Evolutionary conservation across 2,329 filamentous ascomycete species (phyloP).

Genomic region (Cladosporium sp.): DNA sequence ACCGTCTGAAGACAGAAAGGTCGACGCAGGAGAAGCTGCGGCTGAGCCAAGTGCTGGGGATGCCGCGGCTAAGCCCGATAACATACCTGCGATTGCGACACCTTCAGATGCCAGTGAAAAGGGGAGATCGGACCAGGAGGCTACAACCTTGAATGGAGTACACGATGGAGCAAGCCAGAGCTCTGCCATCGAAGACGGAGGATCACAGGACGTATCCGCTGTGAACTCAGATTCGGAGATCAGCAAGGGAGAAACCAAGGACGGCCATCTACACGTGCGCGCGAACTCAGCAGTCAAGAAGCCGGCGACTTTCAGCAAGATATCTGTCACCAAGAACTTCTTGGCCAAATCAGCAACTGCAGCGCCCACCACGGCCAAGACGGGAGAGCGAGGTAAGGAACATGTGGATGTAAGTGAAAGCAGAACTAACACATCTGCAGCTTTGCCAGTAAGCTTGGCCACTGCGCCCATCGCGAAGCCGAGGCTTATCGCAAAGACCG

Average conservation of each 20-base stretch:
- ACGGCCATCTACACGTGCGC: slow-evolving; percentile 58
- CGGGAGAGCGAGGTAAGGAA: slow-evolving; percentile 25
- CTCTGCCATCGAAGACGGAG: slow-evolving; percentile 56
- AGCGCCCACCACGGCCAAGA: slow-evolving; percentile 40
- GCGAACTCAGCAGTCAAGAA: slow-evolving; percentile 67
- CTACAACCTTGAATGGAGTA: slow-evolving; percentile 13
- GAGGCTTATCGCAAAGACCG: slow-evolving; percentile 74
- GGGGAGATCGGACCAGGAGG: slow-evolving; percentile 8
- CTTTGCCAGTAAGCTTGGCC: slow-evolving; percentile 45
- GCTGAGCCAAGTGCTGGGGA: slow-evolving; percentile 38
- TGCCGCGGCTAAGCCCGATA: slow-evolving; percentile 23
- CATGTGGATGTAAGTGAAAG: not conserved
- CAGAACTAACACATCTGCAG: slow-evolving; percentile 24
- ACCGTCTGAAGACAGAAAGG: slow-evolving; percentile 8
- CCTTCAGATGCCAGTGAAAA: slow-evolving; percentile 15
- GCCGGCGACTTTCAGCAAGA: slow-evolving; percentile 76
- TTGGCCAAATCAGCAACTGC: slow-evolving; percentile 68
- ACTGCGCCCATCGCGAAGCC: slow-evolving; percentile 55
- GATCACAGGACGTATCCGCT: slow-evolving; percentile 62
- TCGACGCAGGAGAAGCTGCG: slow-evolving; percentile 23
- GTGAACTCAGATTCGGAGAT: slow-evolving; percentile 77
- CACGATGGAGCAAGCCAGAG: slow-evolving; percentile 29
- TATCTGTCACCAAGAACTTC: slow-evolving; percentile 83
- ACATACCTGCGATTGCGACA: slow-evolving; percentile 10
- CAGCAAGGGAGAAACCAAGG: slow-evolving; percentile 59